Conservation (phyloP, 1,284 basidiomycete genomes). For the Porphyrellus sp. region DNA sequence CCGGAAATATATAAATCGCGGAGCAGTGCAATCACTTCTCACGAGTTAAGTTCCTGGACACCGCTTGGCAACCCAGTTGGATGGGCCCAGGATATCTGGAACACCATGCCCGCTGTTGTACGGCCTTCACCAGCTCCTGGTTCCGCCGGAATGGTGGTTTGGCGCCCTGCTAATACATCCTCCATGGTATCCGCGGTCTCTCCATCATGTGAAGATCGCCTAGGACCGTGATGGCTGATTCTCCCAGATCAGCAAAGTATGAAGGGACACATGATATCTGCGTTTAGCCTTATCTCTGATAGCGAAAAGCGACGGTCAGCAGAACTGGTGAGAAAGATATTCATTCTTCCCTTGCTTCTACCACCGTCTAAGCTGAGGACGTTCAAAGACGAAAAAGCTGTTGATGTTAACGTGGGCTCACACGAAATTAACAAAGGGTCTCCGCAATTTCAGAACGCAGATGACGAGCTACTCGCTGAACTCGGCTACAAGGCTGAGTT, state of each 20-base stretch:
- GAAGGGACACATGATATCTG: not conserved
- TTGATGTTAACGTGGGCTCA: slow-evolving; percentile 7
- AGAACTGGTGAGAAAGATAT: not conserved
- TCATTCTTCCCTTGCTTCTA: not conserved
- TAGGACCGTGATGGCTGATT: not conserved
- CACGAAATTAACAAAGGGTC: slow-evolving; percentile 12
- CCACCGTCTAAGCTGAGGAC: slow-evolving; percentile 9
- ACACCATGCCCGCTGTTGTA: no score
- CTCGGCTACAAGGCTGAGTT: slow-evolving; percentile 77
- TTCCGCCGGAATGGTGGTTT: not conserved
- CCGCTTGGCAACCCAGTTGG: no score
- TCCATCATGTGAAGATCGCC: not conserved
- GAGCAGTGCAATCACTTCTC: no score
- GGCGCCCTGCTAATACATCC: not conserved
- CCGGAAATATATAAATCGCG: no score
- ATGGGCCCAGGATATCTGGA: no score
- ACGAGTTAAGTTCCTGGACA: no score
- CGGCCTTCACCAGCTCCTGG: no score
- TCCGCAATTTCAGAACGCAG: slow-evolving; percentile 40
- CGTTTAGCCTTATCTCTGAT: slow-evolving; percentile 15
- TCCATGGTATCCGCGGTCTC: not conserved
- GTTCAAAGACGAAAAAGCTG: slow-evolving; percentile 20
- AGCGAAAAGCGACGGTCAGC: not conserved
- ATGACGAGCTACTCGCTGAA: slow-evolving; percentile 56
- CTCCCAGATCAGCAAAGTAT: slow-evolving; percentile 13